Percentiles rank a stretch among this genome's conserved stretches.
Conservation (phyloP, 495 filamentous ascomycete genomes). For the Acidomyces sp. region DNA sequence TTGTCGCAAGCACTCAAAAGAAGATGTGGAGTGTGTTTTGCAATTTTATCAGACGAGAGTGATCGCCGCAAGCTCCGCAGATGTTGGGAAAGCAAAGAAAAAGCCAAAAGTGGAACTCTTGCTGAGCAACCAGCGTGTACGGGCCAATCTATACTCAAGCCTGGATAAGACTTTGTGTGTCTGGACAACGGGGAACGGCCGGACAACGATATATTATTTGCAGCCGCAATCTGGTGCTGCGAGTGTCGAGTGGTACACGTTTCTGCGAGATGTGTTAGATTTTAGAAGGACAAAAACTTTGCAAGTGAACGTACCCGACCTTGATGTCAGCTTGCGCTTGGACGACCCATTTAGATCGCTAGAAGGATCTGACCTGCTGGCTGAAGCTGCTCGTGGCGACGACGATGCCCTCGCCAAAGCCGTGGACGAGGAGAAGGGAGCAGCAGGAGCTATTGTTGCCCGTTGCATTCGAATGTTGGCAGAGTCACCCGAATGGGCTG, state of each 20-base stretch:
- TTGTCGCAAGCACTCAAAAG: conserved; percentile 38
- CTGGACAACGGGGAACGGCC: conserved; percentile 44
- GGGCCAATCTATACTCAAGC: conserved; percentile 56
- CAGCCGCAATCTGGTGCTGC: conserved; percentile 51
- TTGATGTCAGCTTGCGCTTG: conserved; percentile 50
- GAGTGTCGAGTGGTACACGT: conserved; percentile 65
- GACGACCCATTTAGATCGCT: conserved; percentile 49
- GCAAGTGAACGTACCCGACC: conserved; percentile 55
- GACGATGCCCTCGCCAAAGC: conserved; percentile 36
- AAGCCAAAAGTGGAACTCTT: conserved; percentile 44
- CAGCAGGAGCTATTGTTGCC: conserved; percentile 43
- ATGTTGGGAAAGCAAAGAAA: conserved; percentile 37
- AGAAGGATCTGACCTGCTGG: conserved; percentile 33
- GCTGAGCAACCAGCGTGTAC: conserved; percentile 40
- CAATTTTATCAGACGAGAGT: conserved; percentile 56
- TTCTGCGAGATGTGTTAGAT: conserved; percentile 48
- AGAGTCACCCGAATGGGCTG: conserved; percentile 46
- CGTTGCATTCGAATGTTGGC: conserved; percentile 48
- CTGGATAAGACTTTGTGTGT: conserved; percentile 62
- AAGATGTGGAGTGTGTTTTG: conserved; percentile 43
- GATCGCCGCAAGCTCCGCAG: conserved; percentile 44
- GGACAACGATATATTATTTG: conserved; percentile 55
- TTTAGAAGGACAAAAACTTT: conserved; percentile 44
- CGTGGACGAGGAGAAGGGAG: conserved; percentile 39
- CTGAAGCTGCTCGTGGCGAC: conserved; percentile 32